Percentiles rank a stretch among this genome's conserved stretches.
phyloP scores from a whole-genome alignment of 176 grass and related monocot genomes.

The Oryza meridionalis region DNA sequence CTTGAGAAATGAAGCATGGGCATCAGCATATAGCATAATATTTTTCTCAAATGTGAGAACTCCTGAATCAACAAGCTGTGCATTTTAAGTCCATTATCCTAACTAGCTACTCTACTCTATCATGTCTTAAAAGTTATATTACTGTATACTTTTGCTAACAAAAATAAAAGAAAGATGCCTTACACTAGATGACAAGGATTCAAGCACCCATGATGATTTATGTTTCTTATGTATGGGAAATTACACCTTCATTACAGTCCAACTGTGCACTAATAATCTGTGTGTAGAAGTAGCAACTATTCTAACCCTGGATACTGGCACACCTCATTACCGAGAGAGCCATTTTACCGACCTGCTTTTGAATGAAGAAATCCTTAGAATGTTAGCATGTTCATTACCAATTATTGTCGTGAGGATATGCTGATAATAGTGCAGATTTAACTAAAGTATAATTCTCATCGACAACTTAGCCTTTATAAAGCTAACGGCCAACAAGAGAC shows the following conservation, averaged over 20 bases:
- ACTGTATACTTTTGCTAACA: conserved; percentile 19
- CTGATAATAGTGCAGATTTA: conserved; percentile 2
- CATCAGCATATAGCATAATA: conserved; percentile 31
- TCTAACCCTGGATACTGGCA: neutral
- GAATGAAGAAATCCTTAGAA: conserved; percentile 5
- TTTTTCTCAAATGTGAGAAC: conserved; percentile 23
- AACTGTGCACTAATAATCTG: neutral
- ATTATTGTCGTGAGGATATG: neutral
- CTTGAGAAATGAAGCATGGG: conserved; percentile 19
- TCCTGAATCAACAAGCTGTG: neutral
- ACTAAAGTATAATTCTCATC: conserved; percentile 14
- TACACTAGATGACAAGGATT: neutral
- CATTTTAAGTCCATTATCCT: conserved; percentile 1
- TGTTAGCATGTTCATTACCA: neutral
- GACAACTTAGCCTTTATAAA: conserved; percentile 6
- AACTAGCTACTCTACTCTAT: neutral
- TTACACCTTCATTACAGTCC: neutral
- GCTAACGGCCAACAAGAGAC: neutral
- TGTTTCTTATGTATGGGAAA: too few relatives aligned
- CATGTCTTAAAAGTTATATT: conserved; percentile 8
- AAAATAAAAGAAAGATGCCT: neutral
- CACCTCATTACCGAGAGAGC: neutral
- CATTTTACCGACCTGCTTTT: neutral
- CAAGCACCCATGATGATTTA: neutral
- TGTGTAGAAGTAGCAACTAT: neutral